Base-by-base conservation (phyloP, 768 basidiomycete genomes). In the Suillus clintonianus region DNA sequence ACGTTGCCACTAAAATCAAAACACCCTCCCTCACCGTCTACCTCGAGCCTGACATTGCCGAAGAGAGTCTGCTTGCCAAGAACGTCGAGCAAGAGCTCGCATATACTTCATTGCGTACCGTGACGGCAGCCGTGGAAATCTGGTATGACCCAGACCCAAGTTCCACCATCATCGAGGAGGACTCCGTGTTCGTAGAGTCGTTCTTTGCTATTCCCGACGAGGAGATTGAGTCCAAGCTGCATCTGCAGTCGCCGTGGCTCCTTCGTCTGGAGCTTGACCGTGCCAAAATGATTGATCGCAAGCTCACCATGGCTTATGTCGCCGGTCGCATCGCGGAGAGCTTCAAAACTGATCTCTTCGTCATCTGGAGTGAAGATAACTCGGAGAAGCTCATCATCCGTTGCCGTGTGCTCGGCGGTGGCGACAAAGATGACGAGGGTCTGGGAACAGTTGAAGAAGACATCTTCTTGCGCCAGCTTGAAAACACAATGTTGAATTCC, bases 181-280 rank as follows among this genome's bases (percentile, higher is more conserved):
- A 99, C 76, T 81, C 86, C 27, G 87, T 95, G 27, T 99, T 99
- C 73, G 97, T 99, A 62, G 94, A 97, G 71, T 95, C 95, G 0
- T 98, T 98, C 92, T 99, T 99, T 76, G 97, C 96, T 61, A 99
- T 99, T 73, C 97, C 97, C 7, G 97, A 99, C 70, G 95, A 98
- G 73, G 94, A 96, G 57, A 90, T 97, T 64, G 94, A 97, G 74
- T 84, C 86, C 22, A 97, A 97, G 72, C 80, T 97, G 3, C 90
- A 94, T 67, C 82, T 95, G 1, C 94, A 96, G 74, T 99, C 97
- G 2, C 95, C 96, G 0, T 99, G 97, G 97, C 82, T 99, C 22
- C 88, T 99, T 24, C 95, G 97, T 78, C 86, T 99, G 51, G 97
- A 97, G 72, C 87, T 99, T 61, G 97, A 99, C 75, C 93, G 97